Evolutionary conservation across 129 eudicot genomes (phyloP).

Genomic region (Calendula officinalis): DNA sequence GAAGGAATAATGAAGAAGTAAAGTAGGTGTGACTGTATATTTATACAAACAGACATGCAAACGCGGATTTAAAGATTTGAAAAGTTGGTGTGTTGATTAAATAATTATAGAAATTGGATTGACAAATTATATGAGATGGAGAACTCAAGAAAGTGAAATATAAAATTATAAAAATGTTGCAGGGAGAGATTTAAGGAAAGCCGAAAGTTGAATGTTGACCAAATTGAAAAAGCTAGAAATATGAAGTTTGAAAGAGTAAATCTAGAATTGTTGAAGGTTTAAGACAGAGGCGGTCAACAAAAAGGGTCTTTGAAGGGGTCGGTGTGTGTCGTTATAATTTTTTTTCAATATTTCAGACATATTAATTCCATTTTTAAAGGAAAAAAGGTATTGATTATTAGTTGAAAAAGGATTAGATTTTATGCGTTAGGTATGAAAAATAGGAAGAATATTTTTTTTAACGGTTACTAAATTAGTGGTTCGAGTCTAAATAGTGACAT

Average conservation of each 20-base stretch:
- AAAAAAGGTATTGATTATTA: too few relatives aligned
- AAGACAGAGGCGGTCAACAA: constrained; percentile 28
- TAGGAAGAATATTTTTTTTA: too few relatives aligned
- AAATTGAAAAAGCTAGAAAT: constrained; percentile 11
- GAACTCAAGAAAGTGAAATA: neutral
- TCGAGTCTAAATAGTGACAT: too few relatives aligned
- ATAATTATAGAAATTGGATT: constrained; percentile 4
- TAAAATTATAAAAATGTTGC: neutral
- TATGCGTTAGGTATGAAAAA: too few relatives aligned
- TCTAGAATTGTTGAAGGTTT: constrained; percentile 8
- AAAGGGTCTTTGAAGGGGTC: constrained; percentile 27
- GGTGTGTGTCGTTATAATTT: constrained; percentile 14
- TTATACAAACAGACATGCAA: constrained; percentile 22
- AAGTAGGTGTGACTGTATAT: neutral
- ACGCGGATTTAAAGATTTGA: constrained; percentile 40
- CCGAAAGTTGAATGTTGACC: constrained; percentile 39
- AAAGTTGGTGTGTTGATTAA: constrained; percentile 24
- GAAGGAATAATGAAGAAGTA: constrained; percentile 14
- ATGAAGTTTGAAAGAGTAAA: constrained; percentile 33
- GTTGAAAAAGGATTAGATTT: too few relatives aligned
- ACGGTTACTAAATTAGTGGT: too few relatives aligned
- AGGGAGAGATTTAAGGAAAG: constrained; percentile 10
- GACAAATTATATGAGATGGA: neutral
- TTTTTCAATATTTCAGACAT: neutral
- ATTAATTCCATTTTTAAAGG: too few relatives aligned